A percentile compares a stretch with the other conserved stretches of the same genome.
Conservation (phyloP, 2,329 filamentous ascomycete species). For the Pyrenochaeta sp. region DNA sequence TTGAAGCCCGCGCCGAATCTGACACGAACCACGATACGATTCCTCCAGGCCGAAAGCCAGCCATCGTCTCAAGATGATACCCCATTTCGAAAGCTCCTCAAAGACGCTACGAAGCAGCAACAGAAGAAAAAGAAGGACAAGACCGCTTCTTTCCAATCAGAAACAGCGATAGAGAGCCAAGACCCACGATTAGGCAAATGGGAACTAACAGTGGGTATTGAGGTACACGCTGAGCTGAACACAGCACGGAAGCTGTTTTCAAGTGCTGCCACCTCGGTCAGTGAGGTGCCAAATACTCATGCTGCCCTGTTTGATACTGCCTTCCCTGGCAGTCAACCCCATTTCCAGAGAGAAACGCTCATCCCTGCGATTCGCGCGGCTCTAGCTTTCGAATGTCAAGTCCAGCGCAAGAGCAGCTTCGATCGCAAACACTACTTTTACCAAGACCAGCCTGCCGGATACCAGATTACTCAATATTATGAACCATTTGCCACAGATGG, state of each 20-base stretch:
- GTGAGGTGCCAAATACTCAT: conserved; percentile 80
- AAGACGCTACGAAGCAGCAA: conserved; percentile 47
- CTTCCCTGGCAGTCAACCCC: conserved; percentile 86
- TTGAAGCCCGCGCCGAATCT: conserved; percentile 11
- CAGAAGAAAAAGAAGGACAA: conserved; percentile 34
- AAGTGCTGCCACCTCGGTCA: conserved; percentile 57
- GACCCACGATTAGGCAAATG: conserved; percentile 65
- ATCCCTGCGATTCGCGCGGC: conserved; percentile 92
- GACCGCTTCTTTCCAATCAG: not conserved
- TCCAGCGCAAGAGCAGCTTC: conserved; percentile 82
- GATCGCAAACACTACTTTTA: conserved; percentile 99
- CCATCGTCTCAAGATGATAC: conserved; percentile 33
- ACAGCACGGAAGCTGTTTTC: conserved; percentile 92
- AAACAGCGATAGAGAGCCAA: conserved; percentile 10
- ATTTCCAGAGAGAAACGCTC: conserved; percentile 82
- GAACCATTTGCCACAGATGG: conserved; percentile 75
- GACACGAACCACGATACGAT: conserved; percentile 14
- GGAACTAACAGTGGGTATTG: conserved; percentile 95
- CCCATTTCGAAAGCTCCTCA: conserved; percentile 48
- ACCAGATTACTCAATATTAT: conserved; percentile 98
- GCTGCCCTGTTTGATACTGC: conserved; percentile 89
- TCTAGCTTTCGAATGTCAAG: conserved; percentile 79
- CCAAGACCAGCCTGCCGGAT: conserved; percentile 95
- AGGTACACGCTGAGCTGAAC: conserved; percentile 97
- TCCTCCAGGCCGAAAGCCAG: conserved; percentile 34